These are phyloP conservation scores for Saraca asoca DNA, from an alignment of 331 rosid species.

Conservation along the genomic window DNA sequence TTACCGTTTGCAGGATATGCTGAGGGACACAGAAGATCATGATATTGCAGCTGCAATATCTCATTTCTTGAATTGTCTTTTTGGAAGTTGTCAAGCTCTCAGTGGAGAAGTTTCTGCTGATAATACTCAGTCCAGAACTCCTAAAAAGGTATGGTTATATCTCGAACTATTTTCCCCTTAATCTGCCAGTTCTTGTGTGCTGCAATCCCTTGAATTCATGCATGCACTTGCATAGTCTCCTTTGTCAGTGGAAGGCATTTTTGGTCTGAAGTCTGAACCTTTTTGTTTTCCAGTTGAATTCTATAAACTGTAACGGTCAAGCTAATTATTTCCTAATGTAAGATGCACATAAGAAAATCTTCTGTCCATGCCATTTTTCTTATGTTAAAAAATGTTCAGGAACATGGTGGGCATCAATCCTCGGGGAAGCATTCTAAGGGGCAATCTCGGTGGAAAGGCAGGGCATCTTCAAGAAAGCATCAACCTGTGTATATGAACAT, in stretches of 20 bases:
- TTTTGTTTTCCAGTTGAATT: constrained; percentile 22
- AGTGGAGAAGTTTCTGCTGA: constrained; percentile 51
- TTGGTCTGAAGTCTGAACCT: neutral
- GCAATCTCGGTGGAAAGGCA: constrained; percentile 72
- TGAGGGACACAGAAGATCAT: constrained; percentile 91
- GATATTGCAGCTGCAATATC: constrained; percentile 78
- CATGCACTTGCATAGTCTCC: constrained; percentile 15
- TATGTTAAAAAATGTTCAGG: constrained; percentile 52
- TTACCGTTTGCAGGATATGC: constrained; percentile 61
- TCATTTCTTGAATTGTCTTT: constrained; percentile 89
- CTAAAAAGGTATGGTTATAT: constrained; percentile 52
- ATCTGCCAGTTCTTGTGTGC: constrained; percentile 24
- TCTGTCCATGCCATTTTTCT: constrained; percentile 2
- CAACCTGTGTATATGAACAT: constrained; percentile 62
- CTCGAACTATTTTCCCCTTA: constrained; percentile 9
- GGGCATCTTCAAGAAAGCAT: constrained; percentile 57
- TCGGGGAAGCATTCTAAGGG: constrained; percentile 74
- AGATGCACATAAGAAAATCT: neutral
- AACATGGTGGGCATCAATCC: constrained; percentile 64
- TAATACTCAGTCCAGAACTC: constrained; percentile 53
- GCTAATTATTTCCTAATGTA: constrained; percentile 4
- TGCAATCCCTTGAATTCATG: constrained; percentile 14
- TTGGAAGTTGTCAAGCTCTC: constrained; percentile 75
- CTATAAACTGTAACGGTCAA: neutral
- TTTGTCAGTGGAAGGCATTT: neutral